Base-by-base conservation (phyloP, 306 rosid species). In the Trifolium subterraneum region DNA sequence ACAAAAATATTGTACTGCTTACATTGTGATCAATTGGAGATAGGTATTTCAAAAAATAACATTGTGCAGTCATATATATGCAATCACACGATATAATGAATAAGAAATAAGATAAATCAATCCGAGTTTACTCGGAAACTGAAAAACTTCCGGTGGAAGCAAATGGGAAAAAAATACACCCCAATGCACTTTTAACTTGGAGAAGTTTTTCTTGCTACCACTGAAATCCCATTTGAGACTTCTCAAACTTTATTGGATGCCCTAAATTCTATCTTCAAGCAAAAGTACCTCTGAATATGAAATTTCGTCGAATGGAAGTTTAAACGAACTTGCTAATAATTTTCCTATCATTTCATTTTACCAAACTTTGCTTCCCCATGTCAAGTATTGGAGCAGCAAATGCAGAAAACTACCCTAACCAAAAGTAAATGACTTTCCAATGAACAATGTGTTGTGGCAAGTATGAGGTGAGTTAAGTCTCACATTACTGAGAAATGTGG, bases 371-470 rank as follows among this genome's bases (percentile, higher is more conserved):
- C 27, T 19, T 20, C 41, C 11, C 42, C 48, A 20, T 66, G 4
- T 29, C 13, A 10, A 50, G 13, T 31, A 31, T 4, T 31, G 12
- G 39, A 71, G 55, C 6, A 8, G 29, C 64, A 64, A 65, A 7
- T 10, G 33, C 48, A 31, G 47, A 23, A 0, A 72, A 41, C 31
- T 19, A 33, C 18, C 47, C 70, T 54, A 73, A 64, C 44, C 36
- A 66, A 72, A 64, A 35, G 33, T 25, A 73, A 60, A 42, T 51
- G 36, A 69, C 41, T 68, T 52, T 18, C 59, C 67, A 48, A 70
- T 38, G 56, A 59, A 39, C 52, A 58, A 4, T 23, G 16, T n/a
- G n/a, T n/a, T n/a, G n/a, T n/a, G n/a, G n/a, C n/a, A n/a, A n/a
- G n/a, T n/a, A n/a, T n/a, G n/a, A n/a, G n/a, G n/a, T n/a, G n/a